phyloP scores from a whole-genome alignment of 441 rosid species.

The Euphorbia corollata region DNA sequence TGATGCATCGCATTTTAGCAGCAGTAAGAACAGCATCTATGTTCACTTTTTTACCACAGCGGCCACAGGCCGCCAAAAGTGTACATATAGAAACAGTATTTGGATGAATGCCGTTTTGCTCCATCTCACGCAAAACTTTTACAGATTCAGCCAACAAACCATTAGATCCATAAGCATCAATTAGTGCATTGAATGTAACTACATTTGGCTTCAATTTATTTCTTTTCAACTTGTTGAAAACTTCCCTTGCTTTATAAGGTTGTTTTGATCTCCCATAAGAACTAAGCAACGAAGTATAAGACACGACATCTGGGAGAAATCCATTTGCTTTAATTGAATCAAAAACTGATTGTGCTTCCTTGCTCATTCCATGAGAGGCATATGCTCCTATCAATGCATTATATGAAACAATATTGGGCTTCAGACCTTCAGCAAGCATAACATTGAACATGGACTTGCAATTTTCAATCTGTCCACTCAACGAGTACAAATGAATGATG shows the following conservation, averaged over 20 bases:
- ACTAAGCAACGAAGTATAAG: slow-evolving; percentile 74
- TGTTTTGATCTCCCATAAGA: slow-evolving; percentile 81
- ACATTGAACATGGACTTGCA: slow-evolving; percentile 63
- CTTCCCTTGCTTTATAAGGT: slow-evolving; percentile 64
- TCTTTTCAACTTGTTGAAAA: slow-evolving; percentile 63
- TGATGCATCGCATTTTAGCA: slow-evolving; percentile 66
- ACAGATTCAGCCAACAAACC: slow-evolving; percentile 75
- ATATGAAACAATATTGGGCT: slow-evolving; percentile 68
- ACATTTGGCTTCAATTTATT: slow-evolving; percentile 62
- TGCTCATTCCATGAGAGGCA: slow-evolving; percentile 77
- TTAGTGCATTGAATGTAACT: slow-evolving; percentile 70
- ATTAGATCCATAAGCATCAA: slow-evolving; percentile 87
- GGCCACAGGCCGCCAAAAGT: slow-evolving; percentile 80
- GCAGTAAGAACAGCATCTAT: slow-evolving; percentile 72
- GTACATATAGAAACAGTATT: slow-evolving; percentile 75
- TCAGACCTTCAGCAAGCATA: slow-evolving; percentile 82
- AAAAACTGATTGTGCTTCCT: slow-evolving; percentile 65
- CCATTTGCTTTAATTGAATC: slow-evolving; percentile 54
- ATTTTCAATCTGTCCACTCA: slow-evolving; percentile 60
- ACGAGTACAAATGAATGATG: slow-evolving; percentile 65
- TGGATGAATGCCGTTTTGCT: slow-evolving; percentile 59
- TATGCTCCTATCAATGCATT: slow-evolving; percentile 75
- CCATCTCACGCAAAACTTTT: slow-evolving; percentile 66
- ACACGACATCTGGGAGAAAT: slow-evolving; percentile 63
- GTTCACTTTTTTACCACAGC: slow-evolving; percentile 58